A percentile compares a stretch with the other conserved stretches of the same genome.
Conservation (phyloP, 2,329 filamentous ascomycete genomes). For the Epichloe festucae region DNA sequence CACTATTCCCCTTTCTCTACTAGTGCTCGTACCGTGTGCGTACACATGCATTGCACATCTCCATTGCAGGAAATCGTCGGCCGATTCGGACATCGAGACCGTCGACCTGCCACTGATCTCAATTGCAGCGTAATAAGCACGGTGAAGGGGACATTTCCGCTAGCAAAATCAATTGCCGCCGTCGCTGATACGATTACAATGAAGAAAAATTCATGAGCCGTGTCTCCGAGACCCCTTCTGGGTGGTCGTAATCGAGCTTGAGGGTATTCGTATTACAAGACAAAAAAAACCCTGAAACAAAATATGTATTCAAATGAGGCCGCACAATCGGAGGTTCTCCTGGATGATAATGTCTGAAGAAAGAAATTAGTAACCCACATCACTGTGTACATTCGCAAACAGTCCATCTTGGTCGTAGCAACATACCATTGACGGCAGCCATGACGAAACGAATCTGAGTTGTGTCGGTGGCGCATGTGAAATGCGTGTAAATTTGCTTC, state of each 20-base stretch:
- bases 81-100: not conserved
- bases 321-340: slow-evolving; percentile 93
- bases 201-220: slow-evolving; percentile 22
- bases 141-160: not conserved
- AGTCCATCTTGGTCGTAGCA: not conserved
- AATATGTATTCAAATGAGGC: slow-evolving; percentile 64
- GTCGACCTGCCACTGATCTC: not conserved
- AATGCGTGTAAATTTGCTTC: slow-evolving; percentile 99
- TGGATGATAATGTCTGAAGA: slow-evolving; percentile 93
- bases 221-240: slow-evolving; percentile 23
- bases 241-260: slow-evolving; percentile 27
- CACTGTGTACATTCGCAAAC: no score
- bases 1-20: not conserved
- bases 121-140: not conserved
- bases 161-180: slow-evolving; percentile 5
- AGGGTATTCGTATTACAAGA: slow-evolving; percentile 27
- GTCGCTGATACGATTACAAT: slow-evolving; percentile 19
- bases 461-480: slow-evolving; percentile 96
- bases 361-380: slow-evolving; percentile 26
- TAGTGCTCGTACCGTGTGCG: not conserved
- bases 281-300: slow-evolving; percentile 19
- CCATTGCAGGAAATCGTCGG: not conserved
- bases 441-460: slow-evolving; percentile 99
- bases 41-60: not conserved
- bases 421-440: slow-evolving; percentile 93